Percentiles rank a stretch among this genome's conserved stretches.
Conservation (phyloP, 1,139 yeast species). For the Meyerozyma smithsonii region DNA sequence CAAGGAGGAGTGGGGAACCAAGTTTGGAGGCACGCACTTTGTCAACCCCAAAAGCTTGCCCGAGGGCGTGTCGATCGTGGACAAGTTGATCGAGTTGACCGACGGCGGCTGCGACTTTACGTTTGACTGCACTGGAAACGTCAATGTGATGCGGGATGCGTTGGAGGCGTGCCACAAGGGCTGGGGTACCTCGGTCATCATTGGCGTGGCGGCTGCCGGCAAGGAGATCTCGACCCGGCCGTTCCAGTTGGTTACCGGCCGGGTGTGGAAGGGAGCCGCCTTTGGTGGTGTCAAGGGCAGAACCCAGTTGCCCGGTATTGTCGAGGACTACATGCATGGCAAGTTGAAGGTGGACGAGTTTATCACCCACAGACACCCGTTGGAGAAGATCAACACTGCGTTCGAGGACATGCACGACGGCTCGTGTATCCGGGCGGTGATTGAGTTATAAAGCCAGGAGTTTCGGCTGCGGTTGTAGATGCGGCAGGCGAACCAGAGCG, state of each 20-base stretch:
- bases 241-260: slow-evolving; percentile 97
- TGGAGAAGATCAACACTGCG: slow-evolving; percentile 77
- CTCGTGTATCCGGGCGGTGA: slow-evolving; percentile 88
- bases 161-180: slow-evolving; percentile 98
- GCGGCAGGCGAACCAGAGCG: no score
- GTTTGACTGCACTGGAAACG: slow-evolving; percentile 97
- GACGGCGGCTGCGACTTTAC: slow-evolving; percentile 97
- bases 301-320: slow-evolving; percentile 87
- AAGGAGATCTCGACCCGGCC: slow-evolving; percentile 95
- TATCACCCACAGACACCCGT: slow-evolving; percentile 82
- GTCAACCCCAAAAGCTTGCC: slow-evolving; percentile 76
- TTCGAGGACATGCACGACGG: slow-evolving; percentile 95
- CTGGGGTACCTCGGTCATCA: slow-evolving; percentile 93
- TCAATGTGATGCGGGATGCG: slow-evolving; percentile 89
- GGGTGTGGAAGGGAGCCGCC: slow-evolving; percentile 98
- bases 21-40: slow-evolving; percentile 95
- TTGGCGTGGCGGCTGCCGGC: slow-evolving; percentile 99
- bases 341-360: slow-evolving; percentile 89
- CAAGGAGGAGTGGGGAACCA: slow-evolving; percentile 79
- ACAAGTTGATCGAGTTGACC: slow-evolving; percentile 79
- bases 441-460: slow-evolving; percentile 35
- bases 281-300: slow-evolving; percentile 99
- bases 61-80: slow-evolving; percentile 73
- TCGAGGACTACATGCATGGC: slow-evolving; percentile 80
- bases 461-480: no score